Conservation (phyloP, 352 stramenopile species). For the Phytophthora colocasiae region DNA sequence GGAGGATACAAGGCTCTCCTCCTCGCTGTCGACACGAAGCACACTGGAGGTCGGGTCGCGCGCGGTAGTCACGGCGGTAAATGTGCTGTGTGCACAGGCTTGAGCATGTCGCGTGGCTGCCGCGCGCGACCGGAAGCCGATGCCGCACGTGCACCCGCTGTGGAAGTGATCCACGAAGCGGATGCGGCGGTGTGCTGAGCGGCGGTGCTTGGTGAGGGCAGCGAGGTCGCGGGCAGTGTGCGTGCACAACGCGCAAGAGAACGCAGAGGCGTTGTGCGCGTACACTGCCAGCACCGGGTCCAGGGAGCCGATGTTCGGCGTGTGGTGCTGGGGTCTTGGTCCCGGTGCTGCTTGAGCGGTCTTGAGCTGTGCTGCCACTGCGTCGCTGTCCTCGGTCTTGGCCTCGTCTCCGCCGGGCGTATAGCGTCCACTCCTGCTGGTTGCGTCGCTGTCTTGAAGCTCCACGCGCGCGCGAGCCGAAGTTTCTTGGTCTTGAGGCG, state of each 20-base stretch:
- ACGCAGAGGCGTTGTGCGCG: constrained; percentile 15
- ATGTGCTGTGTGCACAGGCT: not conserved
- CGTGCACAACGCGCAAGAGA: constrained; percentile 10
- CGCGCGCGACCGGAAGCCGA: constrained; percentile 2
- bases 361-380: no score
- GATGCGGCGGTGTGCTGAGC: no score
- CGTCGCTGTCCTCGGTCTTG: no score
- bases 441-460: no score
- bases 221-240: not conserved
- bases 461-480: no score
- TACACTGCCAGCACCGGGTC: constrained; percentile 14
- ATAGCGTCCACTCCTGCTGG: no score
- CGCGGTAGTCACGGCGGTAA: not conserved
- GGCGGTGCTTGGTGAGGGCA: not conserved
- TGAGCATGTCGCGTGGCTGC: not conserved
- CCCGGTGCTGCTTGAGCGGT: no score
- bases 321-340: not conserved
- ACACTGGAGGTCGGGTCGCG: not conserved
- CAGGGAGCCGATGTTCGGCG: not conserved
- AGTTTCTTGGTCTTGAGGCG: no score
- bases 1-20: not conserved
- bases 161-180: constrained; percentile 5
- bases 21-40: no score
- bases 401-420: no score
- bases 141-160: constrained; percentile 7